A percentile compares a stretch with the other conserved stretches of the same genome.
These are phyloP conservation scores for Zopfia rhizophila DNA, from an alignment of 2,329 filamentous ascomycete species.

Conservation along the genomic window DNA sequence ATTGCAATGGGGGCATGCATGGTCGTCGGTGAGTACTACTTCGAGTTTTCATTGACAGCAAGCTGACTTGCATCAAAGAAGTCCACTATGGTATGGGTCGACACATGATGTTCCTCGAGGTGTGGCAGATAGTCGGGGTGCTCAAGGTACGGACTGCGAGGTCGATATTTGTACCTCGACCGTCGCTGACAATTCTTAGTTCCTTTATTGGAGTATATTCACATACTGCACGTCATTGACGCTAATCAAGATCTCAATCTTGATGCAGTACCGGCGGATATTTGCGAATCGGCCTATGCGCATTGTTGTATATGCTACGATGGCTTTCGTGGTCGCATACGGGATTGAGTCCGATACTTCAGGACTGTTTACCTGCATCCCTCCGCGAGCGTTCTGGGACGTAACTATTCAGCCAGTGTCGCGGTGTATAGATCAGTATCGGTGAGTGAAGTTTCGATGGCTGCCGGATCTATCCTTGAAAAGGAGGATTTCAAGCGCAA, in stretches of 20 bases:
- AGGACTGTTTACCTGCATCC: slow-evolving; percentile 32
- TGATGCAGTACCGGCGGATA: slow-evolving; percentile 41
- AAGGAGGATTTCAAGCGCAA: no score
- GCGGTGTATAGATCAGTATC: slow-evolving; percentile 26
- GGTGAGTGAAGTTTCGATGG: no score
- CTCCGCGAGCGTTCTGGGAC: slow-evolving; percentile 35
- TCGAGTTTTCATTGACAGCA: neutral
- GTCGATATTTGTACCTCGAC: no score
- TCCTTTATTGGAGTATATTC: slow-evolving; percentile 39
- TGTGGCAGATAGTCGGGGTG: slow-evolving; percentile 17
- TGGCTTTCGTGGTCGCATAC: slow-evolving; percentile 31
- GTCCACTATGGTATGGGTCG: slow-evolving; percentile 32
- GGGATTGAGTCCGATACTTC: slow-evolving; percentile 23
- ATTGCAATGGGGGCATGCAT: slow-evolving; percentile 22
- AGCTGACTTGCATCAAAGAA: slow-evolving; percentile 26
- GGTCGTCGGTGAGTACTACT: slow-evolving; percentile 27
- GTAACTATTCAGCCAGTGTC: slow-evolving; percentile 25
- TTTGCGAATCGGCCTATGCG: slow-evolving; percentile 35
- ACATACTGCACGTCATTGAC: slow-evolving; percentile 34
- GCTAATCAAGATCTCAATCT: slow-evolving; percentile 39
- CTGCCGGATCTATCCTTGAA: no score
- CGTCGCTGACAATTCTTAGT: slow-evolving; percentile 15
- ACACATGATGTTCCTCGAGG: slow-evolving; percentile 34
- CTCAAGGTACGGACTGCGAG: slow-evolving; percentile 36
- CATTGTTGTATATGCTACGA: slow-evolving; percentile 33